Percentiles rank a stretch among this genome's conserved stretches.
phyloP scores from a whole-genome alignment of 345 rosid species.

The Noccaea bulbosa region DNA sequence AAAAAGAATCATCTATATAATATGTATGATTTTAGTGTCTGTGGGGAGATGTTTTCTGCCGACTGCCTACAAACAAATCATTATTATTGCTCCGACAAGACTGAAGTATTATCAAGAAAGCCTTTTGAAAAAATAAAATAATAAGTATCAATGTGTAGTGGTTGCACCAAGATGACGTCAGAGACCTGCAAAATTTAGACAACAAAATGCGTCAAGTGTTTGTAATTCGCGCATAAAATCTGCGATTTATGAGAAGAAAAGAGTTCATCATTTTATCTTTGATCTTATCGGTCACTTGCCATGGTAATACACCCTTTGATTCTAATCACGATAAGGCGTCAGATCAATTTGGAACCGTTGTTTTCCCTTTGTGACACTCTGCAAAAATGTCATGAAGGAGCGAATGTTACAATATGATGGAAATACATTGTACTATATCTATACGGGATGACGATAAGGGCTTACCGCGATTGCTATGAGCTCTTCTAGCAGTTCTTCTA shows the following conservation, averaged over 20 bases:
- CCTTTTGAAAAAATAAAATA: too few species aligned
- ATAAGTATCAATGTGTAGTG: neutral
- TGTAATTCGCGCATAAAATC: neutral
- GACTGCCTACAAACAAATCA: neutral
- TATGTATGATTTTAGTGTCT: neutral
- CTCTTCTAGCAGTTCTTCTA: slow-evolving; percentile 87
- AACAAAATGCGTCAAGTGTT: neutral
- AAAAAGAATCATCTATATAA: too few species aligned
- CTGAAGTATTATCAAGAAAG: neutral
- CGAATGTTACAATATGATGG: neutral
- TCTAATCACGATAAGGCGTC: slow-evolving; percentile 57
- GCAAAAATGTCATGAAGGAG: slow-evolving; percentile 7
- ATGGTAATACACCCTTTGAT: neutral
- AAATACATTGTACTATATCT: neutral
- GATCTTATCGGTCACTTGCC: slow-evolving; percentile 3
- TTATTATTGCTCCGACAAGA: slow-evolving; percentile 2
- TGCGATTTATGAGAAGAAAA: slow-evolving; percentile 10
- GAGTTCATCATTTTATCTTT: neutral
- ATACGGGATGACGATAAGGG: slow-evolving; percentile 14
- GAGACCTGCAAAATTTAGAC: neutral
- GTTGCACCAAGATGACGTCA: neutral
- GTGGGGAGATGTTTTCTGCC: neutral
- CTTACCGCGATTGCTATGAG: slow-evolving; percentile 86
- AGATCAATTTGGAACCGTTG: slow-evolving; percentile 68
- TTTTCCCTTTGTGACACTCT: slow-evolving; percentile 86